Evolutionary conservation across 2,329 filamentous ascomycete species (phyloP), one percentile per base, ranked within the genome.

Genomic region (Colletotrichum australisinense): DNA sequence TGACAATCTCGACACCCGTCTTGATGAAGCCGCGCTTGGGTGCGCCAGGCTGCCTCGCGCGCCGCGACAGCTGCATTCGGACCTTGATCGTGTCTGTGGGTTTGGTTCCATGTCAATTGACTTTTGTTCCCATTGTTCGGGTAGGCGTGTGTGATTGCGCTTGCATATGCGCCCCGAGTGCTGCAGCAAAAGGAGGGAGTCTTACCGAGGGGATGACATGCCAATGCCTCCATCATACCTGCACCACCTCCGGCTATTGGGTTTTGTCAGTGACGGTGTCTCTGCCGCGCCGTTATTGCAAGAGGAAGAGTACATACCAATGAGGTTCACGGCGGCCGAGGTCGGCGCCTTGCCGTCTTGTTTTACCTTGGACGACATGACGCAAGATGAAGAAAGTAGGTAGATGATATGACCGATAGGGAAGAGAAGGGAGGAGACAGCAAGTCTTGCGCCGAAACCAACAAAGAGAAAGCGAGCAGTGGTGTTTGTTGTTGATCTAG

Each of bases 181-280:
- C 16, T 57, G 55, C 28, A 22, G 49, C 1, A 53, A 59, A 3
- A 12, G 5, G 24, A 2, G 38, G 38, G 66, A 32, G 70, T 78
- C 88, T 79, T 89, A 96, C 94, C 94, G 72, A 98, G 90, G 75
- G 97, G 97, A 88, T 99, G 97, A 84, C 97, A 99, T 67, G 88
- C 95, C 75, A 99, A 92, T 62, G 97, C 97, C 86, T 99, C 97
- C 95, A 98, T 98, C 96, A 98, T 98, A 81, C 97, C 97, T 78
- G 97, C 97, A 84, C 95, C 95, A 82, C 97, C 97, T 82, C 97
- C 97, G 82, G 97, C 97, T 97, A 78, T 78, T 30, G 58, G 55
- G 55, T 42, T 35, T 4, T 69, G 59, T 74, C 46, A 71, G 69
- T 46, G 52, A 38, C 38, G 14, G 8, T 32, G 16, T 8, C 8